Base-by-base conservation (phyloP, 345 rosid species). In the Cardiospermum halicacabum region DNA sequence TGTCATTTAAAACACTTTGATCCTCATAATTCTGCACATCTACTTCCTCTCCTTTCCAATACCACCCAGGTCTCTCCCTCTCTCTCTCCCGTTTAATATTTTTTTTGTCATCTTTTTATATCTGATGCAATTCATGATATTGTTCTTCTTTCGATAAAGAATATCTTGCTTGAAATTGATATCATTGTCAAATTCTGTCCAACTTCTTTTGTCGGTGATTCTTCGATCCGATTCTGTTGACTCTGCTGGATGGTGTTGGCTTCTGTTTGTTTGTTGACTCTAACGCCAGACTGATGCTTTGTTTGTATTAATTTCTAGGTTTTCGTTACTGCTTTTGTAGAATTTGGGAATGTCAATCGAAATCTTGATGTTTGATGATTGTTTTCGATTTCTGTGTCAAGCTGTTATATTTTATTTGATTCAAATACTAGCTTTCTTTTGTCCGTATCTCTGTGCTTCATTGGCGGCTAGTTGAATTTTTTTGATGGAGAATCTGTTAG, bases 1-100 rank as follows among this genome's bases (percentile, higher is more conserved):
- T 76, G 58, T 32, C 71, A 60, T 76, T 27, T 65, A 65, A 72
- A 72, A 56, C 54, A 59, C 62, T 11, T 13, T 7, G 1, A 10
- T 21, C 16, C 12, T 10, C 7, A 27, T 3, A 26, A 7, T 0
- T 1, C 5, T 0, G 18, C 11, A 9, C 60, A 53, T 37, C 53
- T 28, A 1, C 6, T 9, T 48, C 34, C 22, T 53, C 45, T 49
- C 31, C n/a, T 64, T 25, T 60, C 28, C 42, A 5, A 18, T 47
- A 47, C 2, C 58, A 42, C 70, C 70, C 56, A 60, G 49, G 64
- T 47, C 32, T 42, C 37, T 54, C 4, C 18, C 0, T 56, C 37
- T 43, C 3, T 11, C 12, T n/a, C n/a, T 15, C 16, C 7, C 5
- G 7, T 1, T 11, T 58, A 5, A 19, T 11, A n/a, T 40, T 0